phyloP scores from a whole-genome alignment of 306 rosid genomes.

The Acacia confusa region DNA sequence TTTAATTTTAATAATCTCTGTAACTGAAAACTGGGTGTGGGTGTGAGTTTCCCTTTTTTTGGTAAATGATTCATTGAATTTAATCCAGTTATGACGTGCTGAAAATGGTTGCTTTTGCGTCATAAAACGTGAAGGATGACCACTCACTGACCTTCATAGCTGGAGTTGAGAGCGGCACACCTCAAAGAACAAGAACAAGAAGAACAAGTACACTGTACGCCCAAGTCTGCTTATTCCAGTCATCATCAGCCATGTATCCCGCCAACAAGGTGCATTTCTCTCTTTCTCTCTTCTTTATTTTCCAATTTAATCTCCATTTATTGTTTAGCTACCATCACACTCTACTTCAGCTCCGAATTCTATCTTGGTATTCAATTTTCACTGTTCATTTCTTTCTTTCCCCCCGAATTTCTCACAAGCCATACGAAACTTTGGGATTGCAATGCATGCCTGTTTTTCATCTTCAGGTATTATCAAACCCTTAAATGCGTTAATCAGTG shows the following conservation, averaged over 20 bases:
- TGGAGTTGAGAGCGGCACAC: not conserved
- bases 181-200: not conserved
- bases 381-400: not conserved
- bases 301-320: not conserved
- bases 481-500: not conserved
- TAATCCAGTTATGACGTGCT: not conserved
- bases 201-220: too few species aligned
- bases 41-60: too few species aligned
- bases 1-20: too few species aligned
- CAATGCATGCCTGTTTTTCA: constrained; percentile 29
- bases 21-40: too few species aligned
- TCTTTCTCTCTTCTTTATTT: not conserved
- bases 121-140: not conserved
- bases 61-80: not conserved
- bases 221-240: not conserved
- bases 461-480: not conserved
- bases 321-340: constrained; percentile 13
- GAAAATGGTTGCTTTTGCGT: not conserved
- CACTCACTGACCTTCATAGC: not conserved
- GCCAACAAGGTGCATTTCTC: constrained; percentile 44
- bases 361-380: not conserved
- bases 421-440: not conserved
- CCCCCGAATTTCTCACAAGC: not conserved
- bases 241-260: constrained; percentile 53
- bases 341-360: not conserved